phyloP scores from a whole-genome alignment of 23 red algal genomes.

The Chondrus crispus region DNA sequence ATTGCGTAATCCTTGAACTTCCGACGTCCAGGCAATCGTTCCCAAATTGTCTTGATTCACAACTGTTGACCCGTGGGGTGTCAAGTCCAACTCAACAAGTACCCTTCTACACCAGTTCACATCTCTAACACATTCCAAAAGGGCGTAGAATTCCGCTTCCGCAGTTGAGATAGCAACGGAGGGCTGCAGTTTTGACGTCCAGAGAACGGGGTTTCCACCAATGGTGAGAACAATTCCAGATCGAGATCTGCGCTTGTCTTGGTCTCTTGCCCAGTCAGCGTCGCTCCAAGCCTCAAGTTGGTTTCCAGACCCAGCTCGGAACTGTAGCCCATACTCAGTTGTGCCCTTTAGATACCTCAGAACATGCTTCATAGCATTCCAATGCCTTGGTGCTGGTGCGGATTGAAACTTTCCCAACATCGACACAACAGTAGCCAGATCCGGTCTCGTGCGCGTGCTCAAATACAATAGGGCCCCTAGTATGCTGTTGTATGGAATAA shows the following conservation, averaged over 20 bases:
- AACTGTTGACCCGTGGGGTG: too few species aligned
- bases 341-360: constrained; percentile 29
- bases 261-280: constrained; percentile 19
- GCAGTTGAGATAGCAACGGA: not conserved
- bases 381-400: not conserved
- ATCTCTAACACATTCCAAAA: too few species aligned
- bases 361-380: not conserved
- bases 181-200: not conserved
- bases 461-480: not conserved
- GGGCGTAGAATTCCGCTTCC: not conserved
- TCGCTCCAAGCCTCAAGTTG: not conserved
- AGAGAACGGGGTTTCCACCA: not conserved
- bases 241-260: not conserved
- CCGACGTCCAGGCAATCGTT: too few species aligned
- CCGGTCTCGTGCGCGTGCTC: not conserved
- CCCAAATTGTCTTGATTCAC: too few species aligned
- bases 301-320: not conserved
- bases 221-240: not conserved
- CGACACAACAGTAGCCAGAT: not conserved
- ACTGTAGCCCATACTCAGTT: not conserved
- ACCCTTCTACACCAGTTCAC: too few species aligned
- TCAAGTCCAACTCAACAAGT: too few species aligned
- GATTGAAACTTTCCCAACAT: not conserved
- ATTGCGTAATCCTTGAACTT: not conserved
- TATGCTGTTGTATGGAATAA: not conserved